phyloP scores from a whole-genome alignment of 257 asterid species.

The Nicotiana noctiflora region DNA sequence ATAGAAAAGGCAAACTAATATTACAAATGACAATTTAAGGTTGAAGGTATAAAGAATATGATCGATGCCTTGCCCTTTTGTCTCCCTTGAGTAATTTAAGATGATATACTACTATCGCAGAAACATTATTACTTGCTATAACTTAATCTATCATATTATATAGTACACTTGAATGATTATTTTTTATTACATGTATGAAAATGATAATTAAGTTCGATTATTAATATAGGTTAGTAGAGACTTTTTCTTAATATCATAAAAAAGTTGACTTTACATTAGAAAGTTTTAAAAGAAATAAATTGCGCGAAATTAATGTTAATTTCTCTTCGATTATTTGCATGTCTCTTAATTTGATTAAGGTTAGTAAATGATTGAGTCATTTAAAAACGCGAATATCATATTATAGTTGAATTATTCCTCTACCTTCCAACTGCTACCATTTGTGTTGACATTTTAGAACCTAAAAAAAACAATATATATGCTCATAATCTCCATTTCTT shows the following conservation, averaged over 20 bases:
- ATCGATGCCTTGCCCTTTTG: no score
- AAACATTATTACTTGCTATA: no score
- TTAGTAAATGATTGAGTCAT: background rate
- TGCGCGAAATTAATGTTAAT: background rate
- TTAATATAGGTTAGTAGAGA: background rate
- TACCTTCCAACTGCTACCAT: slow-evolving; percentile 36
- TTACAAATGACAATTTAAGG: no score
- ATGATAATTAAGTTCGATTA: background rate
- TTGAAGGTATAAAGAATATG: no score
- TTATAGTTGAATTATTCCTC: slow-evolving; percentile 11
- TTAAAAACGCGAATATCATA: background rate
- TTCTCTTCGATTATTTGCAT: background rate
- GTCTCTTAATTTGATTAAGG: background rate
- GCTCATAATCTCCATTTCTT: background rate
- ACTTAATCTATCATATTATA: background rate
- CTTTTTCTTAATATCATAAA: background rate
- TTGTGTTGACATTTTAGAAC: background rate
- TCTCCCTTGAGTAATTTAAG: no score
- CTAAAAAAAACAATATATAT: background rate
- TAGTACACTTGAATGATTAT: background rate
- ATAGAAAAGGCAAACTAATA: no score
- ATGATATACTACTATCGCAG: no score
- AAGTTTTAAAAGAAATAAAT: background rate
- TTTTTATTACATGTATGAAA: background rate
- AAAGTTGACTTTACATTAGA: background rate